These are phyloP conservation scores for cucumber (Cucumis sativus) DNA, from an alignment of 306 rosid genomes.

Conservation along the genomic window DNA sequence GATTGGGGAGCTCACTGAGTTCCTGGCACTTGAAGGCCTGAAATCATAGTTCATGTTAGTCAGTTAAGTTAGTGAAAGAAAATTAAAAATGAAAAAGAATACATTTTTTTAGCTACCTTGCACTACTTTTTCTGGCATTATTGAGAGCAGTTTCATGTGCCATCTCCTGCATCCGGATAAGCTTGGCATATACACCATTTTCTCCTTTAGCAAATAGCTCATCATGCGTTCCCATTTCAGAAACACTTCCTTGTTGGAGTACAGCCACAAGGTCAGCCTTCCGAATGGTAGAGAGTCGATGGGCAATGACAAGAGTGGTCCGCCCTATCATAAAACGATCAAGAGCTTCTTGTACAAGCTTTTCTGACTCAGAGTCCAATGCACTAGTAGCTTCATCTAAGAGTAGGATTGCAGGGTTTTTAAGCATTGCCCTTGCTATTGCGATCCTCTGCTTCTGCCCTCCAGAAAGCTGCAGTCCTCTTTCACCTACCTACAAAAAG, in stretches of 20 bases:
- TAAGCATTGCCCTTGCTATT: conserved; percentile 97
- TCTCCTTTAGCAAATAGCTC: conserved; percentile 82
- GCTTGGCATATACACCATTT: conserved; percentile 89
- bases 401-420: conserved; percentile 92
- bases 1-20: conserved; percentile 98
- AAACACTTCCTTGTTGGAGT: conserved; percentile 71
- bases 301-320: conserved; percentile 86
- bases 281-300: conserved; percentile 86
- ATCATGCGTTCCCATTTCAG: conserved; percentile 92
- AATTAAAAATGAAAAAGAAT: neutral
- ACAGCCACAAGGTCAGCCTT: conserved; percentile 90
- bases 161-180: conserved; percentile 77
- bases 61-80: neutral
- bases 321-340: conserved; percentile 97
- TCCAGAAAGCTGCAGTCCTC: conserved; percentile 95
- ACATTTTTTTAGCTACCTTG: conserved; percentile 39
- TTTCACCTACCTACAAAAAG: conserved; percentile 88
- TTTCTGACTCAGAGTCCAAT: conserved; percentile 91
- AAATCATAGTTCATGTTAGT: conserved; percentile 6
- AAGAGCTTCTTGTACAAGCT: conserved; percentile 95
- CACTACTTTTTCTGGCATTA: conserved; percentile 96
- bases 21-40: conserved; percentile 99
- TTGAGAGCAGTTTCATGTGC: conserved; percentile 87
- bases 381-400: conserved; percentile 99
- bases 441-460: conserved; percentile 99